Conservation (phyloP, 2,329 filamentous ascomycete genomes). For the Colletotrichum trifolii region DNA sequence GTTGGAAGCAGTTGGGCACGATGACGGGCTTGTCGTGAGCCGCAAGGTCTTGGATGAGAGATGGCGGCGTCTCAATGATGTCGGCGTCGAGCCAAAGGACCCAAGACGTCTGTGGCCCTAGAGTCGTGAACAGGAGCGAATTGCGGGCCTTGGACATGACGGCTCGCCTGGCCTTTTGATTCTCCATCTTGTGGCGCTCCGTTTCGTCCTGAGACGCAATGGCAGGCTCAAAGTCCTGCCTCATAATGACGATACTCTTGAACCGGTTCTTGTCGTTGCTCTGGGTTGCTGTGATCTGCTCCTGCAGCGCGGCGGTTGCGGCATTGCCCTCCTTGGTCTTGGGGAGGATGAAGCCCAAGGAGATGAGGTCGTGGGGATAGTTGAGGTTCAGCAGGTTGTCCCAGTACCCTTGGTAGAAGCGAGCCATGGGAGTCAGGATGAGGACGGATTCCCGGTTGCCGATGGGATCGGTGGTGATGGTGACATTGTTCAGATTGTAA, state of each 20-base stretch:
- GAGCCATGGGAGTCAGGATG: slow-evolving; percentile 90
- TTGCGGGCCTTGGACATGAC: slow-evolving; percentile 96
- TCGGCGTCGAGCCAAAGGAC: slow-evolving; percentile 96
- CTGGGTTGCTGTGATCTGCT: slow-evolving; percentile 87
- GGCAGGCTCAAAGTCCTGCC: slow-evolving; percentile 92
- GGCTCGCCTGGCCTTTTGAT: slow-evolving; percentile 86
- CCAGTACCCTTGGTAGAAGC: slow-evolving; percentile 97
- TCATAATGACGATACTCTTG: slow-evolving; percentile 91
- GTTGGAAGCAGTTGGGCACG: slow-evolving; percentile 95
- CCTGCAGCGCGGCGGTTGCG: slow-evolving; percentile 85
- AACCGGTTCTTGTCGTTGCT: slow-evolving; percentile 86
- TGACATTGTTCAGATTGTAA: slow-evolving; percentile 96
- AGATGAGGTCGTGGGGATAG: slow-evolving; percentile 96
- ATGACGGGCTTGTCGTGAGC: slow-evolving; percentile 89
- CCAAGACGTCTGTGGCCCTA: slow-evolving; percentile 93
- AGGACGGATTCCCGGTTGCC: slow-evolving; percentile 87
- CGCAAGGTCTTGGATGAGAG: slow-evolving; percentile 92
- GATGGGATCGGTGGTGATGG: slow-evolving; percentile 79
- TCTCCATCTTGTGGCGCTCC: slow-evolving; percentile 90
- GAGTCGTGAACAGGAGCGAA: slow-evolving; percentile 92
- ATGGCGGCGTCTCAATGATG: slow-evolving; percentile 86
- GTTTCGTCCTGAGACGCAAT: slow-evolving; percentile 83
- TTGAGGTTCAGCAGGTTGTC: slow-evolving; percentile 85
- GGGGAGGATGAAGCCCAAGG: slow-evolving; percentile 94
- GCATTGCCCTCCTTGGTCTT: slow-evolving; percentile 92